Conservation (phyloP, 495 filamentous ascomycete genomes). For the Hypoxylon rickii region DNA sequence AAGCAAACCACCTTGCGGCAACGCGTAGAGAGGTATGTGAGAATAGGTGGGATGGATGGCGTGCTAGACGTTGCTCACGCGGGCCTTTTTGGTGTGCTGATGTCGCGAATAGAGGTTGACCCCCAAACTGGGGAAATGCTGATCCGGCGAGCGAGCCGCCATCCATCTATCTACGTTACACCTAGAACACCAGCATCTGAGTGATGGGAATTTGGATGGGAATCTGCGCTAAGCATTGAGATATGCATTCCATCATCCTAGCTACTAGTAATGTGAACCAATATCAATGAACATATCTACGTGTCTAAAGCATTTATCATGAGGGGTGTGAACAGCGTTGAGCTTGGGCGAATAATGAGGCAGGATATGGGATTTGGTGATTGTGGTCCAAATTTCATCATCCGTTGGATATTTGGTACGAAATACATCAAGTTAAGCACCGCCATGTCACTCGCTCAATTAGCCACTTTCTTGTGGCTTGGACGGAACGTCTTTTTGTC, state of each 20-base stretch:
- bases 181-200: background rate
- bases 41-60: conserved; percentile 35
- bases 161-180: too few relatives aligned
- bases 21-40: conserved; percentile 23
- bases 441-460: conserved; percentile 3
- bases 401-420: background rate
- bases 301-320: conserved; percentile 4
- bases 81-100: conserved; percentile 12
- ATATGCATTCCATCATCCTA: conserved; percentile 5
- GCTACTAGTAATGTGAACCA: background rate
- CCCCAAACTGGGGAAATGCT: too few relatives aligned
- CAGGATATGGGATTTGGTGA: conserved; percentile 27
- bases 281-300: background rate
- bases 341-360: conserved; percentile 23
- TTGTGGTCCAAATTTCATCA: conserved; percentile 27
- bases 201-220: conserved; percentile 10
- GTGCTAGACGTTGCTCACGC: conserved; percentile 30
- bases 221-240: conserved; percentile 5
- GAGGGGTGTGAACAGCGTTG: conserved; percentile 6
- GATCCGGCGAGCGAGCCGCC: too few relatives aligned
- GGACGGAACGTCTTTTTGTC: too few relatives aligned
- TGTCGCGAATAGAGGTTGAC: too few relatives aligned
- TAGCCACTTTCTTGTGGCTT: too few relatives aligned
- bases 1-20: conserved; percentile 12
- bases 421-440: background rate